Conservation (phyloP, 495 filamentous ascomycete genomes). For the Chaetomium tenue region DNA sequence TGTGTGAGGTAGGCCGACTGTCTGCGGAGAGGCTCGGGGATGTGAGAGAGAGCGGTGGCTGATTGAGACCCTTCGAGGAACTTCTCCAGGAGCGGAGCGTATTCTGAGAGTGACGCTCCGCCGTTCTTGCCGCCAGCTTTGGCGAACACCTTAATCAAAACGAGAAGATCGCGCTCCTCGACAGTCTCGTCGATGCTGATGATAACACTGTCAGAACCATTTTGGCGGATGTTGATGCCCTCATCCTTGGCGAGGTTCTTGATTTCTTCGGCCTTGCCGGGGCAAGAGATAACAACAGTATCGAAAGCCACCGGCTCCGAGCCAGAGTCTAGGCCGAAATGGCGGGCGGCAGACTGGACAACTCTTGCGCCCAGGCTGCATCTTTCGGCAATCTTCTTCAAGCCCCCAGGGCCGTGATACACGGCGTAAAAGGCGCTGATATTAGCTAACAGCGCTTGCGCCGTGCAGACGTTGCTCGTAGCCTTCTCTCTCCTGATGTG, state of each 20-base stretch:
- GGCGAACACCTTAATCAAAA: constrained; percentile 33
- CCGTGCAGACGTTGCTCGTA: constrained; percentile 98
- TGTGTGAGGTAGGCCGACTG: constrained; percentile 80
- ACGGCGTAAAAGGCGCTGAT: constrained; percentile 98
- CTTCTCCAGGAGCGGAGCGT: constrained; percentile 29
- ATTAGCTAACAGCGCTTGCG: constrained; percentile 91
- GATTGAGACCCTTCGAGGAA: constrained; percentile 36
- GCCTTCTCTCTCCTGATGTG: constrained; percentile 98
- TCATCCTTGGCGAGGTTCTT: constrained; percentile 15
- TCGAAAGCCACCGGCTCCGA: constrained; percentile 45
- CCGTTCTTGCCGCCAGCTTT: neutral
- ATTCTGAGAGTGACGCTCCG: constrained; percentile 7
- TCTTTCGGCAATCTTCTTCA: constrained; percentile 81
- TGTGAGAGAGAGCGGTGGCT: constrained; percentile 41
- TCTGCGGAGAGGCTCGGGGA: constrained; percentile 65
- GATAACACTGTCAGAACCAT: constrained; percentile 30
- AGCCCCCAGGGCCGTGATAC: constrained; percentile 86
- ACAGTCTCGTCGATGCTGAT: constrained; percentile 50
- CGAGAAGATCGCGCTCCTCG: constrained; percentile 29
- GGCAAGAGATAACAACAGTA: constrained; percentile 66
- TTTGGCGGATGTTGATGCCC: constrained; percentile 32
- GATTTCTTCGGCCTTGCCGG: constrained; percentile 16
- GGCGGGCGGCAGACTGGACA: constrained; percentile 63
- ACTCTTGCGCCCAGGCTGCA: constrained; percentile 68
- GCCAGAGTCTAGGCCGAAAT: constrained; percentile 47